Percentiles rank a stretch among this genome's conserved stretches.
Conservation (phyloP, 306 rosid species). For the Cyclanthera cordifolia region DNA sequence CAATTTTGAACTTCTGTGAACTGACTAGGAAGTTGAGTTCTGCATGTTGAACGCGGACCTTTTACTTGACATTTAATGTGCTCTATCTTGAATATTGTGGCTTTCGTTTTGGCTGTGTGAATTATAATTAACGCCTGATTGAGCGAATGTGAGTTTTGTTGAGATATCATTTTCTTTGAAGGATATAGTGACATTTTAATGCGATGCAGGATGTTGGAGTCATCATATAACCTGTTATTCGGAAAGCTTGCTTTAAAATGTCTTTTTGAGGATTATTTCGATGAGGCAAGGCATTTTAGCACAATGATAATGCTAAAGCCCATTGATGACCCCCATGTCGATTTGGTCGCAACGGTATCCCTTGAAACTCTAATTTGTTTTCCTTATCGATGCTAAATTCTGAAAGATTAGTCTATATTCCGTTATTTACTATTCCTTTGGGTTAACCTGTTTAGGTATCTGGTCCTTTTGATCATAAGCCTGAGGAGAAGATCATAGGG, state of each 20-base stretch:
- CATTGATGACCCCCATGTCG: constrained; percentile 86
- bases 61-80: neutral
- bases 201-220: constrained; percentile 71
- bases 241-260: constrained; percentile 77
- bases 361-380: neutral
- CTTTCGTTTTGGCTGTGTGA: neutral
- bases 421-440: neutral
- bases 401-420: neutral
- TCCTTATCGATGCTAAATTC: neutral
- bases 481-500: constrained; percentile 44
- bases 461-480: constrained; percentile 76
- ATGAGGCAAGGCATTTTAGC: constrained; percentile 53
- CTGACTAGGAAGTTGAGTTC: neutral
- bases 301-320: constrained; percentile 88
- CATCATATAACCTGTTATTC: constrained; percentile 67
- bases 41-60: neutral
- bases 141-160: neutral
- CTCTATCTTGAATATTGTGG: neutral
- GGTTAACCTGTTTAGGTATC: constrained; percentile 49
- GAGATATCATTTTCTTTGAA: neutral
- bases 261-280: constrained; percentile 72
- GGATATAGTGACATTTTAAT: constrained; percentile 7
- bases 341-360: constrained; percentile 86
- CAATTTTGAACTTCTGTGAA: neutral
- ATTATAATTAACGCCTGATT: neutral